Evolutionary conservation across 176 grass and related monocot species (phyloP).

Genomic region (Melocanna baccifera): DNA sequence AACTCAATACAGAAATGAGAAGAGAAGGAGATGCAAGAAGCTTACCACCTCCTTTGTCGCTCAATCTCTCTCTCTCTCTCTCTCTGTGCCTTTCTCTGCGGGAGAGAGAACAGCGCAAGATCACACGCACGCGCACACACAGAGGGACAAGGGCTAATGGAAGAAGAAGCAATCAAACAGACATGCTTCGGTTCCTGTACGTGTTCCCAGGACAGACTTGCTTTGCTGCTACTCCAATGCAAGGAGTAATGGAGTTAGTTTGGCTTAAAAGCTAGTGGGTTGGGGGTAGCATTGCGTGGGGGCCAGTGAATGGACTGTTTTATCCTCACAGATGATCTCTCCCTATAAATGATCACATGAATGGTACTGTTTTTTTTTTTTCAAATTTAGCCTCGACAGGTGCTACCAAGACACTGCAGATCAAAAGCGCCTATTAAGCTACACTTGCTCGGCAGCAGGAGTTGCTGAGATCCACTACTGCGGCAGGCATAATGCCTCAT

Average conservation of each 20-base stretch:
- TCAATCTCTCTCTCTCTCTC: background rate
- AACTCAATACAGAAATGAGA: background rate
- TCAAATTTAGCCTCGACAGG: too few relatives aligned
- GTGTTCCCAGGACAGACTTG: conserved; percentile 13
- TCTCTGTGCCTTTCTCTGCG: background rate
- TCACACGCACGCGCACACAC: background rate
- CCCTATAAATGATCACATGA: too few relatives aligned
- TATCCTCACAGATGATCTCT: background rate
- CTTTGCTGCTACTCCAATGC: conserved; percentile 50
- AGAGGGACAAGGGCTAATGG: background rate
- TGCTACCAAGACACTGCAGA: too few relatives aligned
- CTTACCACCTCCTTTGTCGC: conserved; percentile 11
- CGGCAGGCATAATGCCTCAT: too few relatives aligned
- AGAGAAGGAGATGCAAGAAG: background rate
- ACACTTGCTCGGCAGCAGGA: too few relatives aligned
- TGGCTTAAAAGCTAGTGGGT: conserved; percentile 36
- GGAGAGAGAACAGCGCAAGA: conserved; percentile 3
- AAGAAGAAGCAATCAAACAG: conserved; percentile 22
- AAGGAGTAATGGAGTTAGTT: conserved; percentile 30
- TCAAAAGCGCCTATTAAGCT: too few relatives aligned
- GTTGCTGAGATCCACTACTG: too few relatives aligned
- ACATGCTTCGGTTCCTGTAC: conserved; percentile 24
- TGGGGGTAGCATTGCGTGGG: background rate
- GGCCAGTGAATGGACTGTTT: background rate
- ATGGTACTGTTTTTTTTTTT: too few relatives aligned